Evolutionary conservation across 805 yeast species (phyloP), one percentile per base, ranked within the genome.

Genomic region (Kregervanrija delftensis): DNA sequence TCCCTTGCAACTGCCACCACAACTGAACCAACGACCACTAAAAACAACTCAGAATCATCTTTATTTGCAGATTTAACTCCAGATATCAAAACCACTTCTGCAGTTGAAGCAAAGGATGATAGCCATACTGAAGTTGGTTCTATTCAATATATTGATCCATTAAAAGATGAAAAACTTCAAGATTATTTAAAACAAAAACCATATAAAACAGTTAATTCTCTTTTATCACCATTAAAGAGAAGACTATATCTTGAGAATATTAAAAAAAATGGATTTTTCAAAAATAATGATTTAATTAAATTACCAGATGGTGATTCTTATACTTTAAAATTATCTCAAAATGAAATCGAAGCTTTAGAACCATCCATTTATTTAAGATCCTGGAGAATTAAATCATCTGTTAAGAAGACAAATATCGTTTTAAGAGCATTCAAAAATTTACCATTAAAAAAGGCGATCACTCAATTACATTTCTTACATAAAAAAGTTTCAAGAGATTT

Each of bases 401-500:
- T 83, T 71, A 91, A 91, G 66, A 91, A 91, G 67, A 87, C 93
- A 38, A 87, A 87, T 10, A 70, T 80, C 35, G 84, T 88, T 40
- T 71, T 86, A 52, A 74, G 97, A 53, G 77, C 89, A 58, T 75
- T 90, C 47, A 76, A 86, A 46, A 83, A 83, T 32, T 67, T 85
- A 65, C 74, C 79, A 43, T 79, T 86, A 33, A 77, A 80, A 54
- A 77, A 76, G 37, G 98, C 97, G 42, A 84, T 91, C 54, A 87
- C 91, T 35, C 97, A 90, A 67, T 81, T 90, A 55, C 97, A 91
- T 64, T 91, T 91, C 71, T 79, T 81, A 61, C 74, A 81, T 40
- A 88, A 87, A 67, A 79, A 83, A 56, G 76, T 89, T 64, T 77
- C 95, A 31, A 74, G 82, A 45, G 96, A 89, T 51, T 73, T 89